Conservation (phyloP, 768 basidiomycete genomes). For the Nidularia pulvinata region DNA sequence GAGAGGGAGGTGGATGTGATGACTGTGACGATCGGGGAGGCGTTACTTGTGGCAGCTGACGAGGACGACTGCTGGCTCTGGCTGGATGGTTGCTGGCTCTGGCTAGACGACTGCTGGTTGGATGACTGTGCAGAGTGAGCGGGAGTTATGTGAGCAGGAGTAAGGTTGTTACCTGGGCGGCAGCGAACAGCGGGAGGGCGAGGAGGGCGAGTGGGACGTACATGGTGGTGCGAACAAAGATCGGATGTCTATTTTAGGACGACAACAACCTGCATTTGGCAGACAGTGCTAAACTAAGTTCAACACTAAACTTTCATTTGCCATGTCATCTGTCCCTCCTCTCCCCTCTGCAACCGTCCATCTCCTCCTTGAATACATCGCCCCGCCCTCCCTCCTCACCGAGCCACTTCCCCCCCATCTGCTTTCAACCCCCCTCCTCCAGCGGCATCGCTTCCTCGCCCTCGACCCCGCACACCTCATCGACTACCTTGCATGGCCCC, state of each 20-base stretch:
- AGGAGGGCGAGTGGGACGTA: slow-evolving; percentile 28
- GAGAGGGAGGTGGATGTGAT: slow-evolving; percentile 35
- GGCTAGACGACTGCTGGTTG: not conserved
- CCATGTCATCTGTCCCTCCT: not conserved
- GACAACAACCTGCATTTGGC: too few species aligned
- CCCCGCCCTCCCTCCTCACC: slow-evolving; percentile 43
- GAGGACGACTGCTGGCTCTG: not conserved
- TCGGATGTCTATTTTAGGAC: too few species aligned
- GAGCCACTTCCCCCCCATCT: slow-evolving; percentile 59
- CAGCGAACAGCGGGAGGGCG: slow-evolving; percentile 33
- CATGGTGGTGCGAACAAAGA: too few species aligned
- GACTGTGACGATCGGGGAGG: not conserved
- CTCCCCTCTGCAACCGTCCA: slow-evolving; percentile 37
- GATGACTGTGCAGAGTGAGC: not conserved
- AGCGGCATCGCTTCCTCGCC: slow-evolving; percentile 66
- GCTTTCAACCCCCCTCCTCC: slow-evolving; percentile 55
- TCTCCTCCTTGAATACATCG: slow-evolving; percentile 57
- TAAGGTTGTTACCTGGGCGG: slow-evolving; percentile 37
- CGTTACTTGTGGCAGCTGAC: not conserved
- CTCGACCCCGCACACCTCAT: slow-evolving; percentile 46
- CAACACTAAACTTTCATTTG: not conserved
- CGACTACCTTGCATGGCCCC: slow-evolving; percentile 74
- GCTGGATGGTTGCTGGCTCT: slow-evolving; percentile 1
- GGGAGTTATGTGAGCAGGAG: not conserved
- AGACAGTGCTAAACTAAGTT: not conserved